These are phyloP conservation scores for Heracleum sosnowskyi DNA, from an alignment of 129 eudicot species.

Conservation along the genomic window DNA sequence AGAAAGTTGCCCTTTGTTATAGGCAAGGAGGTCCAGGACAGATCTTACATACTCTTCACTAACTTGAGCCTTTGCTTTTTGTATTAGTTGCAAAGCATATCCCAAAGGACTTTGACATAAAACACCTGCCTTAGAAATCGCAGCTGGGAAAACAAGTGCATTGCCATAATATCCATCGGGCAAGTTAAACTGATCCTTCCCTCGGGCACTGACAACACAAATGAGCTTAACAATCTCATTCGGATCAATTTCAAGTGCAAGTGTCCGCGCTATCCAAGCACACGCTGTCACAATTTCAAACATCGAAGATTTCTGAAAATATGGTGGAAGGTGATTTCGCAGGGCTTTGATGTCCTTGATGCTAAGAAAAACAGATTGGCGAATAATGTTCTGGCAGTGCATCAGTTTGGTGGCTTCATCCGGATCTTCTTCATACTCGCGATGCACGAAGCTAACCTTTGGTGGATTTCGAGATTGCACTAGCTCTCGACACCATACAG, in stretches of 20 bases:
- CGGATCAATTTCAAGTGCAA: constrained; percentile 18
- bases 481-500: constrained; percentile 26
- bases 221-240: constrained; percentile 16
- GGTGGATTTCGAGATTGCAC: constrained; percentile 20
- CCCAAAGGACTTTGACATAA: constrained; percentile 12
- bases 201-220: constrained; percentile 15
- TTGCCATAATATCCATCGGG: constrained; percentile 44
- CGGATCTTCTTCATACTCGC: constrained; percentile 3
- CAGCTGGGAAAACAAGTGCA: constrained; percentile 13
- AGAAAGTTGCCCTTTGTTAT: constrained; percentile 15
- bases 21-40: constrained; percentile 22
- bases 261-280: constrained; percentile 38
- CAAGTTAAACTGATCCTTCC: constrained; percentile 7
- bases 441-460: constrained; percentile 10
- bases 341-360: constrained; percentile 17
- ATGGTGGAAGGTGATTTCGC: constrained; percentile 11
- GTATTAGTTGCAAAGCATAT: constrained; percentile 27
- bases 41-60: constrained; percentile 31
- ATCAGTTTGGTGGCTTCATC: background rate
- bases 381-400: background rate
- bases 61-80: constrained; percentile 19
- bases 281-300: constrained; percentile 31
- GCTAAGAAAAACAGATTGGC: constrained; percentile 18
- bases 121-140: constrained; percentile 18
- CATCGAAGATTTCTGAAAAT: constrained; percentile 5